Evolutionary conservation across 371 early-diverging fungal species (phyloP).

Genomic region (Astathelohania contejeani): DNA sequence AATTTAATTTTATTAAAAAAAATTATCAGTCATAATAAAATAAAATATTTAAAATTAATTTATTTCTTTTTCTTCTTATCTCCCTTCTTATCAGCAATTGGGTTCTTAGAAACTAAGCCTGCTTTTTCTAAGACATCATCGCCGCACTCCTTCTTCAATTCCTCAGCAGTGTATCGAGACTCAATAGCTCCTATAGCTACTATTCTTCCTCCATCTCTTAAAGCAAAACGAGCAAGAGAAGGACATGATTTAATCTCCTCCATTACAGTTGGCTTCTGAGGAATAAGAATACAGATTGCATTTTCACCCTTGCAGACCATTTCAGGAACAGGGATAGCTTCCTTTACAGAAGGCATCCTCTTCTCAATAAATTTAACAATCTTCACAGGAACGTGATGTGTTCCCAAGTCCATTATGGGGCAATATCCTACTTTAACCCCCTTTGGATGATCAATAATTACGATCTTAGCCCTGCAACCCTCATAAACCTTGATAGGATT

Average conservation of each 20-base stretch:
- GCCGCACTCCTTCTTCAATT: neutral
- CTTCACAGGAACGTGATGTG: constrained; percentile 38
- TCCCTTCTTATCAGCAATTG: no score
- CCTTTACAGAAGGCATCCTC: constrained; percentile 12
- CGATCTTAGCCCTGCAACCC: constrained; percentile 29
- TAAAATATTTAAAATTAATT: no score
- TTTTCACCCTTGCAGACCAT: constrained; percentile 22
- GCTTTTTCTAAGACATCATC: no score
- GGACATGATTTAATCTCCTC: constrained; percentile 41
- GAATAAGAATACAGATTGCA: constrained; percentile 32
- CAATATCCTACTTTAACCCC: constrained; percentile 45
- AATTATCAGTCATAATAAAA: no score
- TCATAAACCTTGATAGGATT: constrained; percentile 16
- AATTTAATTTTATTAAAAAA: no score
- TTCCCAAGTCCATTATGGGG: constrained; percentile 46
- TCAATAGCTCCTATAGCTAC: constrained; percentile 44
- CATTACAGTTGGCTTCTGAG: constrained; percentile 43
- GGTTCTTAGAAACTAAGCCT: no score
- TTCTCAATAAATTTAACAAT: constrained; percentile 35
- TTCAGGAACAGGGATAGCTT: constrained; percentile 11
- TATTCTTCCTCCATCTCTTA: constrained; percentile 47
- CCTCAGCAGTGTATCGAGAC: neutral
- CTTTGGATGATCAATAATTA: constrained; percentile 28
- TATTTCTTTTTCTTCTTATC: no score
- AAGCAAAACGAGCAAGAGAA: constrained; percentile 45